Evolutionary conservation across 129 eudicot genomes (phyloP).

Genomic region (Rutidosis leptorrhynchoides): DNA sequence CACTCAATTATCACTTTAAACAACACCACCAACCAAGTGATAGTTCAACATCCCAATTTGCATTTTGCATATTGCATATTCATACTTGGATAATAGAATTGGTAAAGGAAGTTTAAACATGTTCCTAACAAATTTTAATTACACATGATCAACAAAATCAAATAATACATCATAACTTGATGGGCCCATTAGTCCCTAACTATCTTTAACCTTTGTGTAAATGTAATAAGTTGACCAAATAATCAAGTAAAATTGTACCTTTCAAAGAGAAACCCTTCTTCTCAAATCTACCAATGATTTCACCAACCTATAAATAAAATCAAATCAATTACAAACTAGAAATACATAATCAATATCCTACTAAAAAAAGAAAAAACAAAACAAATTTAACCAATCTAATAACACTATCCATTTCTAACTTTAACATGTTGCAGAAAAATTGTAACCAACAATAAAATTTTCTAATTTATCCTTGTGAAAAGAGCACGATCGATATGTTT

Average conservation of each 20-base stretch:
- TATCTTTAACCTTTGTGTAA: slow-evolving; percentile 1
- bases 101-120: no score
- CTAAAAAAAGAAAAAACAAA: no score
- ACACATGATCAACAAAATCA: neutral
- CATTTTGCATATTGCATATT: no score
- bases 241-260: slow-evolving; percentile 45
- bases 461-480: neutral
- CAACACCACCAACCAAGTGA: no score
- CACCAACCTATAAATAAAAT: slow-evolving; percentile 70
- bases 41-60: neutral
- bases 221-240: slow-evolving; percentile 13
- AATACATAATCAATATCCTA: no score
- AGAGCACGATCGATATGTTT: neutral
- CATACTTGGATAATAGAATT: no score
- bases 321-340: slow-evolving; percentile 7
- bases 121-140: neutral
- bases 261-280: slow-evolving; percentile 91
- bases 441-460: neutral
- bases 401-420: neutral
- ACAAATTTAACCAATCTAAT: no score
- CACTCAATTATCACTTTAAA: neutral
- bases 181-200: slow-evolving; percentile 28
- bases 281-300: slow-evolving; percentile 90
- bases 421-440: slow-evolving; percentile 20
- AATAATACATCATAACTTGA: neutral